A percentile compares a stretch with the other conserved stretches of the same genome.
Conservation (phyloP, 2,329 filamentous ascomycete genomes). For the Alternaria gansuensis region DNA sequence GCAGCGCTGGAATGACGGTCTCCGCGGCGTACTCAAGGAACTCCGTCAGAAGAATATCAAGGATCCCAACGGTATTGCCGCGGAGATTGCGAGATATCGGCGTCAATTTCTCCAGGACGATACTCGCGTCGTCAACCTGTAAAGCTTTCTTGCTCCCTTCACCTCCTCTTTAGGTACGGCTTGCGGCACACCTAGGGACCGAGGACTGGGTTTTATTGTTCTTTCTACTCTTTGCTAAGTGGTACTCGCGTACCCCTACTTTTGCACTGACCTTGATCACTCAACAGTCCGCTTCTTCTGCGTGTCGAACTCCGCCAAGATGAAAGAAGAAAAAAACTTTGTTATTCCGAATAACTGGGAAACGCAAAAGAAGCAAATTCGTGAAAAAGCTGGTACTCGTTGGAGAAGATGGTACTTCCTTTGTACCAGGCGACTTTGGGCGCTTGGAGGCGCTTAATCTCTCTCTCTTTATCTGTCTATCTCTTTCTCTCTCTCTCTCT, state of each 20-base stretch:
- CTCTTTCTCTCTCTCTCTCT: background rate
- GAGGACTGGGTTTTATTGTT: slow-evolving; percentile 7
- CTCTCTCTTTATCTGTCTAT: no score
- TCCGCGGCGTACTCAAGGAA: slow-evolving; percentile 50
- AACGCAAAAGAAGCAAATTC: background rate
- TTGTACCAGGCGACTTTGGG: background rate
- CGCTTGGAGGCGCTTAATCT: background rate
- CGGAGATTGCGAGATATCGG: slow-evolving; percentile 52
- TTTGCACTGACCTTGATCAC: slow-evolving; percentile 21
- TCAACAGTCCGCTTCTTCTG: slow-evolving; percentile 2
- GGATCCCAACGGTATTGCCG: slow-evolving; percentile 52
- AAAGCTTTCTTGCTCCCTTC: background rate
- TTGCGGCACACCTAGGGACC: background rate
- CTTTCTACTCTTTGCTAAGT: slow-evolving; percentile 1
- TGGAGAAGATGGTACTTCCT: background rate
- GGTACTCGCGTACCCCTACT: slow-evolving; percentile 11
- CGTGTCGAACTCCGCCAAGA: background rate
- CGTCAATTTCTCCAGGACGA: slow-evolving; percentile 54
- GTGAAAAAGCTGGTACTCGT: no score
- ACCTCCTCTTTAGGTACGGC: background rate
- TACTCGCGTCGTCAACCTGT: slow-evolving; percentile 52
- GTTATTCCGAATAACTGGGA: background rate
- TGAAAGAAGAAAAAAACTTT: background rate
- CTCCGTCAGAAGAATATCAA: slow-evolving; percentile 50
- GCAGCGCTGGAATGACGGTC: slow-evolving; percentile 57